These are phyloP conservation scores for Solanum medicagineum DNA, from an alignment of 257 asterid genomes.

Conservation along the genomic window DNA sequence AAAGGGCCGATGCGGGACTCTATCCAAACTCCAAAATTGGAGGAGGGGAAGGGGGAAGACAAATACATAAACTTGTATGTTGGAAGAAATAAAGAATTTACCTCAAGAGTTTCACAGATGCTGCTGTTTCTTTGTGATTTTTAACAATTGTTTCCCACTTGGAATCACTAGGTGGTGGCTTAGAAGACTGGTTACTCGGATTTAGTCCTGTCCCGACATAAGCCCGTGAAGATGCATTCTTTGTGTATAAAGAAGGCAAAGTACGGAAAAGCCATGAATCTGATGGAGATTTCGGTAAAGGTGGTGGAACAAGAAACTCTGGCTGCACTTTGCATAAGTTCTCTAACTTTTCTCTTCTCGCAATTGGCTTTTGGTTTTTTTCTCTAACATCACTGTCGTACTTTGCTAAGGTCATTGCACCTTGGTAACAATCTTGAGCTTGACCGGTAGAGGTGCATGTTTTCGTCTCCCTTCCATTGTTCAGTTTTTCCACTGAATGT, in stretches of 20 bases:
- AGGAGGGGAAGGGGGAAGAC: background rate
- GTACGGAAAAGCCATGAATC: constrained; percentile 89
- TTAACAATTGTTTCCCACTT: constrained; percentile 60
- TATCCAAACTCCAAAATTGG: background rate
- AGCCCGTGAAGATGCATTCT: constrained; percentile 14
- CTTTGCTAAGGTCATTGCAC: background rate
- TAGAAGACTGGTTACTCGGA: constrained; percentile 12
- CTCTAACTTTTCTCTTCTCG: background rate
- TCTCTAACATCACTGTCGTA: constrained; percentile 4
- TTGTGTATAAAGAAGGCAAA: constrained; percentile 52
- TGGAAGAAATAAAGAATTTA: constrained; percentile 1
- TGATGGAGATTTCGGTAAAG: constrained; percentile 67
- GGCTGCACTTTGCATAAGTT: constrained; percentile 3
- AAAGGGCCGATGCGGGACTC: background rate
- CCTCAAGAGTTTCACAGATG: constrained; percentile 32
- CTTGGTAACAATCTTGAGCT: constrained; percentile 8
- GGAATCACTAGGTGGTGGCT: constrained; percentile 24
- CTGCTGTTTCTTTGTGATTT: constrained; percentile 31
- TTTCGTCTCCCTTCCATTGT: background rate
- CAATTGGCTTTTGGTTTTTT: constrained; percentile 2
- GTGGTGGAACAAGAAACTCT: constrained; percentile 47
- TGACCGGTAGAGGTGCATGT: constrained; percentile 2
- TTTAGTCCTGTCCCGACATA: constrained; percentile 9
- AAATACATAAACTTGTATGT: background rate
- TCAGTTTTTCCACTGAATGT: constrained; percentile 1